Base-by-base conservation (phyloP, 2,329 filamentous ascomycete species). In the Aspergillus neoniger region DNA sequence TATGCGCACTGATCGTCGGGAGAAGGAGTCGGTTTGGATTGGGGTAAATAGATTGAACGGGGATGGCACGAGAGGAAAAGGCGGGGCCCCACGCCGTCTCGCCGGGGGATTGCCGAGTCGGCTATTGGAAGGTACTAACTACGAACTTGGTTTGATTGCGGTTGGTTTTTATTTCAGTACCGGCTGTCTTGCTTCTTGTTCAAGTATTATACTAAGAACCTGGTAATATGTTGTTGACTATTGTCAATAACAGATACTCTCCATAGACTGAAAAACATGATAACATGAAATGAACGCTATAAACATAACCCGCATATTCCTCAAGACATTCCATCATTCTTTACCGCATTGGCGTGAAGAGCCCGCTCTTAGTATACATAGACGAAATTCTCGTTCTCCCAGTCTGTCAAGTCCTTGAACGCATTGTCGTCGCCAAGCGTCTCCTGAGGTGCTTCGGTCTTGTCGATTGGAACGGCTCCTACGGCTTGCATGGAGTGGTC, bases 371-470 rank as follows among this genome's bases (percentile, higher is more conserved):
- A 83, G 54, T 79, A 85, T 2, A 88, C 80, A 72, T 85, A 88
- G 6, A 88, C 79, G 67, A 88, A 88, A 62, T 88, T 85, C 67
- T 88, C 85, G 63, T 88, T 88, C 72, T 83, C 77, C 66, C 84
- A 72, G 69, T 88, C 86, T 15, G 85, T 88, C 17, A 83, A 72
- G 69, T 89, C 86, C 53, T 83, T 82, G 67, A 85, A 85, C 1
- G 82, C 80, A 64, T 82, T 80, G 25, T 84, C 80, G 1, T 81
- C 78, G 10, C 71, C 69, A 3, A 65, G 68, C 21, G 58, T 67
- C 56, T 71, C 70, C 38, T 65, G 68, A 2, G 64, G 66, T 21
- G 63, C 62, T 4, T 70, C 74, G 12, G 74, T 69, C 36, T 76
- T 73, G 51, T 71, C 68, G 1, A 63, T 58, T 0, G 62, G 59